Evolutionary conservation across 2,329 filamentous ascomycete genomes (phyloP), one percentile per base, ranked within the genome.

Genomic region (Chrysosporium keratinophilum): DNA sequence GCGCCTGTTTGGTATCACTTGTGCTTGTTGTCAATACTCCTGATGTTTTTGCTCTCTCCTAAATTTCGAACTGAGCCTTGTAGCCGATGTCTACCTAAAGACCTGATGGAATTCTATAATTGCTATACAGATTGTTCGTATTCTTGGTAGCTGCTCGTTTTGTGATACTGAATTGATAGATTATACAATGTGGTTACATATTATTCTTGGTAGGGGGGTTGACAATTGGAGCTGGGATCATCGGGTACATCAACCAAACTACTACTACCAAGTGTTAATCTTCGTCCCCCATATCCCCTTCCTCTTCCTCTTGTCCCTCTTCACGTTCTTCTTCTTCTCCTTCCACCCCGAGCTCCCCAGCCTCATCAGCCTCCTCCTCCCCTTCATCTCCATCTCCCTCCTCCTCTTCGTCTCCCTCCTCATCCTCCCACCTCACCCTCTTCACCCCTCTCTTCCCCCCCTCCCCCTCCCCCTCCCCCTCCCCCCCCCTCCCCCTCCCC

Each of bases 381-480:
- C 56, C 57, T 14, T 57, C 62, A 2, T 59, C 61, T 47, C 49
- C 54, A 23, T 39, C 54, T 3, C 59, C 61, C 46, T 52, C 54
- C 28, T 39, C 54, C 2, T 55, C 50, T n/a, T 56, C 55, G 39
- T 35, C 54, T 33, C 39, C 50, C 46, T 51, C 55, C 52, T 57
- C 61, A 52, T 60, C 58, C 47, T 61, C 60, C 56, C 58, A 61
- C 53, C 59, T 61, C 35, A 59, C 63, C 33, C 54, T 44, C 50
- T 57, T 58, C 44, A 51, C 44, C 31, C n/a, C 47, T 45, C 43
- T 50, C 41, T 19, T 23, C 53, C 19, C 54, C 46, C 12, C 52
- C 44, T 47, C 53, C 51, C 9, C 43, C 41, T 14, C 52, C 47
- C 28, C 50, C 44, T 20, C 17, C 39, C 42, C 28, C 52, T 20